These are phyloP conservation scores for Daldinia bambusicola DNA, from an alignment of 495 filamentous ascomycete species.

Conservation along the genomic window DNA sequence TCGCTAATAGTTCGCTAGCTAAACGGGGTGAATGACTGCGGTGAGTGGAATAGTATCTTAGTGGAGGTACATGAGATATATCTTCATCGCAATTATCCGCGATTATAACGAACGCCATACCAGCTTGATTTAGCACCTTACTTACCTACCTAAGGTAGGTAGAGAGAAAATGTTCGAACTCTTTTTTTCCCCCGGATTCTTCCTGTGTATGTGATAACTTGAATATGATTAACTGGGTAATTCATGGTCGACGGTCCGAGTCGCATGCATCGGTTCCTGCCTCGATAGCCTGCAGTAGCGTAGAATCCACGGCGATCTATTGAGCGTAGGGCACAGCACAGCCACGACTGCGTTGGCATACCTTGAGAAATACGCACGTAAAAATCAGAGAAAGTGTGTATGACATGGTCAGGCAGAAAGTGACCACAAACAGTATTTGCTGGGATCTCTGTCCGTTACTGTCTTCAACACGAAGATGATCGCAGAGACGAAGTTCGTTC, in stretches of 20 bases:
- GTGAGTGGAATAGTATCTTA: neutral
- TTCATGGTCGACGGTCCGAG: neutral
- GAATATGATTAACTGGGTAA: constrained; percentile 4
- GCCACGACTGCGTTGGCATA: constrained; percentile 37
- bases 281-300: constrained; percentile 38
- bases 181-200: neutral
- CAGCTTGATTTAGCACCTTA: neutral
- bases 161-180: neutral
- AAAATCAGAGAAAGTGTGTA: constrained; percentile 14
- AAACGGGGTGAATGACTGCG: constrained; percentile 13
- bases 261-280: constrained; percentile 30
- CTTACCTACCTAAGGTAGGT: neutral
- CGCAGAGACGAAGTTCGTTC: neutral
- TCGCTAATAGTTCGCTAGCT: constrained; percentile 19
- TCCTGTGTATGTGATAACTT: constrained; percentile 1
- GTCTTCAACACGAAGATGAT: neutral
- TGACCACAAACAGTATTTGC: neutral
- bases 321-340: constrained; percentile 34
- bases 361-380: neutral
- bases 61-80: neutral
- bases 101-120: no score
- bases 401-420: constrained; percentile 27
- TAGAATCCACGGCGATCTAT: constrained; percentile 25
- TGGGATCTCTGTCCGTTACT: neutral
- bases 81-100: neutral